Conservation (phyloP, 257 asterid species). For the Echium plantagineum region DNA sequence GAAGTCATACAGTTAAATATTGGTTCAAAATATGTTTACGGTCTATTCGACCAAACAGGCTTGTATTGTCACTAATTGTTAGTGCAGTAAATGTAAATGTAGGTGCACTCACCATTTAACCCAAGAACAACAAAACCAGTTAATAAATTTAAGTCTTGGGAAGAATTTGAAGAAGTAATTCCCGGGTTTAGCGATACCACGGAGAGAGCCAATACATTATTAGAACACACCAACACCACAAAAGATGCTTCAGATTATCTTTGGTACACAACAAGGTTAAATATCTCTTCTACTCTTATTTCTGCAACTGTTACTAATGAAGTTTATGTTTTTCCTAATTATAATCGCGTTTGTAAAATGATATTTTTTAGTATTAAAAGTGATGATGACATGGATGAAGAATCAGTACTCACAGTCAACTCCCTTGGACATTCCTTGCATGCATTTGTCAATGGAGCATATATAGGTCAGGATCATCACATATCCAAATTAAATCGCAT, state of each 20-base stretch:
- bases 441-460: constrained; percentile 51
- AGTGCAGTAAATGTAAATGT: neutral
- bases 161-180: constrained; percentile 40
- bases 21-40: no score
- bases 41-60: neutral
- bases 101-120: constrained; percentile 39
- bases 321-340: no score
- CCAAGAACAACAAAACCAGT: constrained; percentile 36
- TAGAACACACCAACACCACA: constrained; percentile 74
- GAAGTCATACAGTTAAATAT: no score
- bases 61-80: neutral
- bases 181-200: constrained; percentile 33
- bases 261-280: constrained; percentile 74
- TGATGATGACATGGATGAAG: constrained; percentile 22
- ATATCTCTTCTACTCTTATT: neutral
- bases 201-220: constrained; percentile 33
- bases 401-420: constrained; percentile 30
- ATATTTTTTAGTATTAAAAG: constrained; percentile 19
- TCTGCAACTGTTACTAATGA: no score
- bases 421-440: constrained; percentile 66
- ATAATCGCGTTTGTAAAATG: neutral
- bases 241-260: constrained; percentile 73
- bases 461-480: constrained; percentile 32
- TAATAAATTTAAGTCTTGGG: constrained; percentile 51
- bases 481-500: neutral